These are phyloP conservation scores for Kodamaea arcana DNA, from an alignment of 1,139 yeast genomes.

Conservation along the genomic window DNA sequence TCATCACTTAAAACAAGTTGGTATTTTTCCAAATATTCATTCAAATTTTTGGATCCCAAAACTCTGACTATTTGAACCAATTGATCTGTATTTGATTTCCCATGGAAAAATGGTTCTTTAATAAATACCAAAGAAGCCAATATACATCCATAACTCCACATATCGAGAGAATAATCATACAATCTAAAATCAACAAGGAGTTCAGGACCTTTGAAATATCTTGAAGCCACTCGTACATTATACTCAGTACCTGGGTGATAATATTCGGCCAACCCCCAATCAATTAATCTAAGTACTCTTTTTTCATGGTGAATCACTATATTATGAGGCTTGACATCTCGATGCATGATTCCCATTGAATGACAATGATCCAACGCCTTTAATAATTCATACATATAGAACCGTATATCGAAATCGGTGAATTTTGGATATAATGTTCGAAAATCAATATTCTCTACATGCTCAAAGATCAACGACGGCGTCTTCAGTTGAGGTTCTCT, in stretches of 20 bases:
- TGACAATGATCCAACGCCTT: slow-evolving; percentile 92
- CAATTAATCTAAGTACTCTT: slow-evolving; percentile 74
- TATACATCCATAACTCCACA: slow-evolving; percentile 98
- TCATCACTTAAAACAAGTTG: slow-evolving; percentile 73
- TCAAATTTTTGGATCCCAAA: slow-evolving; percentile 83
- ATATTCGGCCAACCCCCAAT: slow-evolving; percentile 98
- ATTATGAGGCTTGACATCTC: slow-evolving; percentile 98
- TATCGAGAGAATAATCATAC: slow-evolving; percentile 90
- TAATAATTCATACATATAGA: slow-evolving; percentile 82
- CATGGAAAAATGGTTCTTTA: slow-evolving; percentile 97
- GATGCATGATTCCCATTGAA: slow-evolving; percentile 97
- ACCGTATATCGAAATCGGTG: slow-evolving; percentile 76
- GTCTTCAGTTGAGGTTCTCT: slow-evolving; percentile 89
- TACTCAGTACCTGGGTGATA: slow-evolving; percentile 94
- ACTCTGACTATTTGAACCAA: slow-evolving; percentile 91
- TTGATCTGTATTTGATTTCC: slow-evolving; percentile 94
- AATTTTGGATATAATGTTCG: slow-evolving; percentile 89
- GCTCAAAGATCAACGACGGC: slow-evolving; percentile 91
- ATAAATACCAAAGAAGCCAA: slow-evolving; percentile 94
- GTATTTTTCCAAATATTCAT: slow-evolving; percentile 70
- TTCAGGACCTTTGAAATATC: slow-evolving; percentile 98
- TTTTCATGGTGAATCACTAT: slow-evolving; percentile 93
- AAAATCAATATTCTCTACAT: slow-evolving; percentile 86
- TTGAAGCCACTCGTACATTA: slow-evolving; percentile 96
- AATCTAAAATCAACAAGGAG: slow-evolving; percentile 86